A percentile compares a stretch with the other conserved stretches of the same genome.
Conservation (phyloP, 345 rosid genomes). For the Anacardium occidentale region DNA sequence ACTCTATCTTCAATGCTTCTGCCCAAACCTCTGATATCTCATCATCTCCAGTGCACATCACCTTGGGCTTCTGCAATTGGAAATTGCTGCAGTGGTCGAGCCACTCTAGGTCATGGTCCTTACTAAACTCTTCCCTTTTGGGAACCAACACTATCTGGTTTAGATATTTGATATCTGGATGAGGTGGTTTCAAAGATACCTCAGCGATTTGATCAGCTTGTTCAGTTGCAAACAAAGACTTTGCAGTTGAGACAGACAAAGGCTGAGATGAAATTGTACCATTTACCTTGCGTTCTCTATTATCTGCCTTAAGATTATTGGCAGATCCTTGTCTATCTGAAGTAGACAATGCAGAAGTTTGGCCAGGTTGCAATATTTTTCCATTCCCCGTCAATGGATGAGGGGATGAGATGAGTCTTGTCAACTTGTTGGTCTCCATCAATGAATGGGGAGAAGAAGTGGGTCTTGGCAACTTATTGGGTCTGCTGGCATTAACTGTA, state of each 20-base stretch:
- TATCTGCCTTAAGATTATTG: conserved; percentile 29
- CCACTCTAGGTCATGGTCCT: conserved; percentile 63
- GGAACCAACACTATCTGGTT: conserved; percentile 56
- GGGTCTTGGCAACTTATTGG: conserved; percentile 44
- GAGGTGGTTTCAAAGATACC: conserved; percentile 51
- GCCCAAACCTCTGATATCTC: conserved; percentile 58
- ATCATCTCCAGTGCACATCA: conserved; percentile 29
- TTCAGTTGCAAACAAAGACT: conserved; percentile 25
- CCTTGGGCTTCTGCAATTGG: conserved; percentile 34
- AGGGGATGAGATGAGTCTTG: conserved; percentile 30
- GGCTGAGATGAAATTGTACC: conserved; percentile 39
- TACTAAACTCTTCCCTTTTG: conserved; percentile 47
- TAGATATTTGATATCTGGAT: conserved; percentile 65
- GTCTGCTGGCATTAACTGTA: conserved; percentile 46
- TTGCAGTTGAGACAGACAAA: conserved; percentile 25
- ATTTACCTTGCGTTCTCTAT: conserved; percentile 41
- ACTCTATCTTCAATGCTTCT: conserved; percentile 54
- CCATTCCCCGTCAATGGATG: conserved; percentile 42
- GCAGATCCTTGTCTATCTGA: conserved; percentile 30
- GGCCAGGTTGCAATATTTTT: conserved; percentile 33
- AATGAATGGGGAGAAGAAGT: conserved; percentile 8
- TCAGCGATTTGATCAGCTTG: conserved; percentile 38
- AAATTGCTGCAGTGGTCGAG: conserved; percentile 34
- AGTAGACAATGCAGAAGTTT: conserved; percentile 25
- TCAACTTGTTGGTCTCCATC: conserved; percentile 17